phyloP scores from a whole-genome alignment of 2,329 filamentous ascomycete genomes.

The Zymoseptoria pseudotritici region DNA sequence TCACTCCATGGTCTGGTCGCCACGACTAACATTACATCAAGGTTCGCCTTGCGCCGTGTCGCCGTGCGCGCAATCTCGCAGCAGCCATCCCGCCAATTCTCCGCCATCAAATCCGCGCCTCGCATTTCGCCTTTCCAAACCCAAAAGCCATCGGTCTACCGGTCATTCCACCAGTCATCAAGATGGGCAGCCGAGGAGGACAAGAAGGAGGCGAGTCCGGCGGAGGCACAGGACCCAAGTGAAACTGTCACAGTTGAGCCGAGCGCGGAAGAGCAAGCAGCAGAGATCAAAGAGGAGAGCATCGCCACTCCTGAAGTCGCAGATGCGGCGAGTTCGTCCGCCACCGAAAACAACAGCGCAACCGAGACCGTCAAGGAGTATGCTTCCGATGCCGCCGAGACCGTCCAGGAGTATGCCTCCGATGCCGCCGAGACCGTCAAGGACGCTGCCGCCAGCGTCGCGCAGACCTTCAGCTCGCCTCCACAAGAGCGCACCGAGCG shows the following conservation, averaged over 20 bases:
- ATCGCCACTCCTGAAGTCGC: conserved; percentile 18
- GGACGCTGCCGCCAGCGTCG: conserved; percentile 3
- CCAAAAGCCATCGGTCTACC: conserved; percentile 29
- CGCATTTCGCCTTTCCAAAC: conserved; percentile 31
- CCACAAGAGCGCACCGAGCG: conserved; percentile 3
- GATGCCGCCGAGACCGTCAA: not conserved
- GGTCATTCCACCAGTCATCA: conserved; percentile 34
- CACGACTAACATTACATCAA: conserved; percentile 22
- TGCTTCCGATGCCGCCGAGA: conserved; percentile 3
- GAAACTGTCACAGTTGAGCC: conserved; percentile 30
- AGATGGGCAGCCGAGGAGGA: conserved; percentile 34
- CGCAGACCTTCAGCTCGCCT: conserved; percentile 2
- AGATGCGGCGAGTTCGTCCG: conserved; percentile 17
- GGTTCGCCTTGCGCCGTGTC: conserved; percentile 52
- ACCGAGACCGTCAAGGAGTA: conserved; percentile 8
- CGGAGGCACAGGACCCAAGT: conserved; percentile 24
- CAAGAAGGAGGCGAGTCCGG: conserved; percentile 14
- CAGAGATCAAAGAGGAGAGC: conserved; percentile 22
- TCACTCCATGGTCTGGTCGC: not conserved
- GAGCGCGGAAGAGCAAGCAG: conserved; percentile 22
- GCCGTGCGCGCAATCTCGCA: conserved; percentile 48
- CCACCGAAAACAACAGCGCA: conserved; percentile 13
- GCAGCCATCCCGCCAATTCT: conserved; percentile 37
- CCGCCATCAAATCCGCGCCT: conserved; percentile 17
- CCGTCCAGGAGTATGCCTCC: conserved; percentile 8